phyloP scores from a whole-genome alignment of 805 yeast genomes.

The Ogataea parapolymorpha region DNA sequence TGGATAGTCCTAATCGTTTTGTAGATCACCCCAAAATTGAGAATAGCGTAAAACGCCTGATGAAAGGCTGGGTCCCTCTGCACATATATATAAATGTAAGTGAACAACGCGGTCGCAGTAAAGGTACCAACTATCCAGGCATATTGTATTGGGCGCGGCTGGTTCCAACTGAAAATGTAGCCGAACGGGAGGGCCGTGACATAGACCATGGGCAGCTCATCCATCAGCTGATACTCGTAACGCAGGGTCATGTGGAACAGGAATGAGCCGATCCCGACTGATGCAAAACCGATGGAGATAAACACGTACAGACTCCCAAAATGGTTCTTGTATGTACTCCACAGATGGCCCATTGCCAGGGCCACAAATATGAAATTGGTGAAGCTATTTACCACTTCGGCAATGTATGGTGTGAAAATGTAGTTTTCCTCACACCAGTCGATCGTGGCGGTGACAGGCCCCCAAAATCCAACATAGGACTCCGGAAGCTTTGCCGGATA shows the following conservation, averaged over 20 bases:
- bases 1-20: conserved; percentile 41
- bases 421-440: conserved; percentile 99
- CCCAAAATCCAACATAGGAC: conserved; percentile 51
- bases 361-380: conserved; percentile 53
- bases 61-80: conserved; percentile 84
- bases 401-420: conserved; percentile 78
- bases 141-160: conserved; percentile 15
- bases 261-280: conserved; percentile 94
- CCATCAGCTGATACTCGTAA: conserved; percentile 86
- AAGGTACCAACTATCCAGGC: conserved; percentile 29
- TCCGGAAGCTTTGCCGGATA: conserved; percentile 18
- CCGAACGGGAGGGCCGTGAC: conserved; percentile 91
- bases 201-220: conserved; percentile 97
- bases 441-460: conserved; percentile 84
- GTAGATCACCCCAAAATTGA: conserved; percentile 70
- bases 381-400: conserved; percentile 84
- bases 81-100: conserved; percentile 62
- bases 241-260: conserved; percentile 92
- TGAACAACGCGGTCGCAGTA: conserved; percentile 44
- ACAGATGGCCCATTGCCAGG: conserved; percentile 37
- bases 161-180: conserved; percentile 33
- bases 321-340: conserved; percentile 54
- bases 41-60: conserved; percentile 76
- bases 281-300: conserved; percentile 73
- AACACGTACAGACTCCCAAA: conserved; percentile 70